Conservation (phyloP, 306 rosid genomes). For the Prunus campanulata region DNA sequence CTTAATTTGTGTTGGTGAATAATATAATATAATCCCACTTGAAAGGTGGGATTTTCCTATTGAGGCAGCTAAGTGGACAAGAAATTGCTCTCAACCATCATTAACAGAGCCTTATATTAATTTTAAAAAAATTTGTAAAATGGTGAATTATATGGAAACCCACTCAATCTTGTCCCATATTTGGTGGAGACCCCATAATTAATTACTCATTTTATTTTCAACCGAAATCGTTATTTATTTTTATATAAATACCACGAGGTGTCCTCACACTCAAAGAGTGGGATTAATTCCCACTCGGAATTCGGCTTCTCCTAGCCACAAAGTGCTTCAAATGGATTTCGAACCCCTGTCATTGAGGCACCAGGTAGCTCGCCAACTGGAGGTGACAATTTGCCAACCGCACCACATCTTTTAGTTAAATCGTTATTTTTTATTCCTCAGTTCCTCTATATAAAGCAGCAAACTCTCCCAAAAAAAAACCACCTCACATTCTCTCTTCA, state of each 20-base stretch:
- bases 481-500: not conserved
- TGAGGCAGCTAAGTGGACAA: conserved; percentile 30
- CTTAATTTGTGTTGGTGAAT: not conserved
- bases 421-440: not conserved
- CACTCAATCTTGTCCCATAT: conserved; percentile 17
- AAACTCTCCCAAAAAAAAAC: not conserved
- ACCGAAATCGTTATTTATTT: not conserved
- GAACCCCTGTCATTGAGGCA: too few relatives aligned
- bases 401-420: not conserved
- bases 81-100: conserved; percentile 22
- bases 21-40: conserved; percentile 28
- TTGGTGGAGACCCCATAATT: conserved; percentile 17
- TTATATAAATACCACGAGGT: too few relatives aligned
- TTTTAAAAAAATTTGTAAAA: not conserved
- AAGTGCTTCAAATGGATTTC: too few relatives aligned
- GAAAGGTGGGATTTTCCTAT: conserved; percentile 39
- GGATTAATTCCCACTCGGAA: too few relatives aligned
- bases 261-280: too few relatives aligned
- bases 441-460: not conserved
- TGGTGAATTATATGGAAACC: conserved; percentile 25
- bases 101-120: not conserved
- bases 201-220: not conserved
- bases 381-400: too few relatives aligned
- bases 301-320: too few relatives aligned
- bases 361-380: too few relatives aligned